These are phyloP conservation scores for Withania somnifera DNA, from an alignment of 305 asterid genomes.

Conservation along the genomic window DNA sequence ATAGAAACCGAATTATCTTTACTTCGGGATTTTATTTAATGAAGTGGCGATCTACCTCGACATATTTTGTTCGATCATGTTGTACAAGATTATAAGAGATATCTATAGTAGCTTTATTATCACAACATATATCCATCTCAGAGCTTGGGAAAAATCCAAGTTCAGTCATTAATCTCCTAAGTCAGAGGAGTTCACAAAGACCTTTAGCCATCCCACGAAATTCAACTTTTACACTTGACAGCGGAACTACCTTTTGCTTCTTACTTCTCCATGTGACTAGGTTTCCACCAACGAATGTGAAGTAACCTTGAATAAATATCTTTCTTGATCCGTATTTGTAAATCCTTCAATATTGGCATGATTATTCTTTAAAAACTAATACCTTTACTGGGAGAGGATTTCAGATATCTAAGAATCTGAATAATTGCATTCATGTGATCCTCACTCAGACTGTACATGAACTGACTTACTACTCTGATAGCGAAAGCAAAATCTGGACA, in stretches of 20 bases:
- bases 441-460: neutral
- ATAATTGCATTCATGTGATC: neutral
- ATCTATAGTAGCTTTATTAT: neutral
- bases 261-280: neutral
- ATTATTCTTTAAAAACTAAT: neutral
- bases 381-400: neutral
- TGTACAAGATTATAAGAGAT: neutral
- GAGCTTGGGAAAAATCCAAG: neutral
- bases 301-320: neutral
- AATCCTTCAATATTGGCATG: neutral
- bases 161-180: too few species aligned
- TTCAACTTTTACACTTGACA: neutral
- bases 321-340: neutral
- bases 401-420: neutral
- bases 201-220: neutral
- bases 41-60: too few species aligned
- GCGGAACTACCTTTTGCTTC: neutral
- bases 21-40: neutral
- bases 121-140: too few species aligned
- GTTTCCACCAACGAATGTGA: neutral
- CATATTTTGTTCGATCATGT: neutral
- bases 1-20: too few species aligned
- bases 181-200: neutral
- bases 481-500: neutral
- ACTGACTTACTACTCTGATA: neutral